Conservation (phyloP, 306 rosid genomes). For the Trifolium pratense region DNA sequence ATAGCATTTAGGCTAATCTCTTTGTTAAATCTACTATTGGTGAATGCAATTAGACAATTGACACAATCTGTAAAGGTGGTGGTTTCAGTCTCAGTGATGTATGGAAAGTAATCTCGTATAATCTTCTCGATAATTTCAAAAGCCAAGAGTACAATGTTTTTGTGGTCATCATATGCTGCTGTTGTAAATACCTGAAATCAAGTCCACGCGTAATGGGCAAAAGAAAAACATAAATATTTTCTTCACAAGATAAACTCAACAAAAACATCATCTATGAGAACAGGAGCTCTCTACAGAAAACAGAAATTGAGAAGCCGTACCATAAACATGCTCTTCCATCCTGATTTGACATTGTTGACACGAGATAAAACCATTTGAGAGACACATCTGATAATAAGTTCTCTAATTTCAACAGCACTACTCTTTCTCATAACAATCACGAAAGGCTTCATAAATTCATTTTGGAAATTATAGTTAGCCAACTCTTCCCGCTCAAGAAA, state of each 20-base stretch:
- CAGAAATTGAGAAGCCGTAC: constrained; percentile 53
- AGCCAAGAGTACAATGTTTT: constrained; percentile 93
- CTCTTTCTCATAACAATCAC: constrained; percentile 98
- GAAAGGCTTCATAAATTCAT: constrained; percentile 98
- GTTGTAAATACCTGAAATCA: constrained; percentile 92
- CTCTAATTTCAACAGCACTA: constrained; percentile 96
- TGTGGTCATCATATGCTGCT: constrained; percentile 99
- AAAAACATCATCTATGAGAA: constrained; percentile 8
- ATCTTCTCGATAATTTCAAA: constrained; percentile 98
- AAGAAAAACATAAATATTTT: background rate
- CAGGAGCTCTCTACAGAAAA: constrained; percentile 36
- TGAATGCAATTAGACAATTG: constrained; percentile 96
- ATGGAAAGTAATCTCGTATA: constrained; percentile 74
- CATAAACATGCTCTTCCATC: constrained; percentile 99
- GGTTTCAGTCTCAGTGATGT: constrained; percentile 96
- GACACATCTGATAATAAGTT: constrained; percentile 93
- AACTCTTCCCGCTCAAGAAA: constrained; percentile 97
- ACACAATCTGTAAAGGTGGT: constrained; percentile 98
- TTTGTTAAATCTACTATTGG: constrained; percentile 94
- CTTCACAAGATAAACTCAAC: constrained; percentile 35
- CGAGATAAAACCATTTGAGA: constrained; percentile 99
- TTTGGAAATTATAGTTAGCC: constrained; percentile 97
- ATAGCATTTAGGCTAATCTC: constrained; percentile 98
- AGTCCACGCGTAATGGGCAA: constrained; percentile 39
- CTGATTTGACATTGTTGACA: constrained; percentile 97